Conservation (phyloP, 2,329 filamentous ascomycete species). For the Cladosporium austrohemisphaericum region DNA sequence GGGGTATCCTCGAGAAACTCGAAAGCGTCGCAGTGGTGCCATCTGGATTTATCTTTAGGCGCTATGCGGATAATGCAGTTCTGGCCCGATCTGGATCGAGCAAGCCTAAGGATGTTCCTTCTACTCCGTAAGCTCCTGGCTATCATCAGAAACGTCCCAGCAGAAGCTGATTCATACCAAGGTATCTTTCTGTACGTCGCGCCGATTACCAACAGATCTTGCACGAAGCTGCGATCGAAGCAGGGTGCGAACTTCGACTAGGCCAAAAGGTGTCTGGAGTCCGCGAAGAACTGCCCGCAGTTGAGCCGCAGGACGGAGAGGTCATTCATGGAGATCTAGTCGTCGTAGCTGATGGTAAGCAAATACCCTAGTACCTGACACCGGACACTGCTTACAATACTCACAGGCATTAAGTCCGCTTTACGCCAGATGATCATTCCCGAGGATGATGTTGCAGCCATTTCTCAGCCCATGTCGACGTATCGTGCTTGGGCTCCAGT, state of each 20-base stretch:
- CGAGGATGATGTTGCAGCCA: not conserved
- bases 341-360: constrained; percentile 4
- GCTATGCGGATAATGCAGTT: constrained; percentile 4
- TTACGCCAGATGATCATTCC: constrained; percentile 3
- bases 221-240: not conserved
- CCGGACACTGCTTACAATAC: not conserved
- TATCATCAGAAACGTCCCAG: too few species aligned
- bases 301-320: not conserved
- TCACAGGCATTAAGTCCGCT: constrained; percentile 3
- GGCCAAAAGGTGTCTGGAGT: not conserved
- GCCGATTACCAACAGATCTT: constrained; percentile 6
- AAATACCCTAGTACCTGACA: not conserved
- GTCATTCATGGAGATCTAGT: constrained; percentile 2
- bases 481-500: constrained; percentile 10
- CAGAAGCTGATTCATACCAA: not conserved
- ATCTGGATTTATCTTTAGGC: constrained; percentile 4
- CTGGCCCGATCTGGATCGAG: not conserved
- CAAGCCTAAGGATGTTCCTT: not conserved
- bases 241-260: constrained; percentile 6
- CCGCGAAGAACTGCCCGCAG: not conserved
- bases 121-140: not conserved
- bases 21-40: constrained; percentile 2
- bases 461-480: constrained; percentile 5
- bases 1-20: constrained; percentile 14
- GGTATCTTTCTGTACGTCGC: constrained; percentile 2